Evolutionary conservation across 1,139 yeast species (phyloP).

Genomic region (Suhomyces anneliseae): DNA sequence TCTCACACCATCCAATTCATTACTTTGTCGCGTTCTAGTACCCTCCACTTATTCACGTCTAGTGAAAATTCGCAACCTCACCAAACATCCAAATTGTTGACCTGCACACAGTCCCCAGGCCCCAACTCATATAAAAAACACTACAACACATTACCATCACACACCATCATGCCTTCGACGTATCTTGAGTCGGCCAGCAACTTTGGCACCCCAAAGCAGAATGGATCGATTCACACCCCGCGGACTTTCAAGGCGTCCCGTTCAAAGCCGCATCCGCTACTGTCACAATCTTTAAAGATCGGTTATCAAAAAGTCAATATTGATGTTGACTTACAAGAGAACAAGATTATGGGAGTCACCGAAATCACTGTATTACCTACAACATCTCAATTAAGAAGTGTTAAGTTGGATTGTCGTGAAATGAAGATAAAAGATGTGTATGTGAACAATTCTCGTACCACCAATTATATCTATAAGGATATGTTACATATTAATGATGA

Average conservation of each 20-base stretch:
- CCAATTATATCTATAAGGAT: conserved; percentile 42
- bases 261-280: conserved; percentile 24
- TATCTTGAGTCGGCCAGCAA: conserved; percentile 15
- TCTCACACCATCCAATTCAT: no score
- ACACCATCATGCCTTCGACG: conserved; percentile 23
- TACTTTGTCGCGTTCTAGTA: no score
- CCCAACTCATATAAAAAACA: neutral
- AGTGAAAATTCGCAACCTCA: no score
- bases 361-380: conserved; percentile 80
- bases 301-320: conserved; percentile 70
- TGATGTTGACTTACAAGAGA: conserved; percentile 62
- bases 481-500: conserved; percentile 41
- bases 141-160: neutral
- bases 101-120: conserved; percentile 4
- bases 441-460: conserved; percentile 48
- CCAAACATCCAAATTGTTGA: neutral
- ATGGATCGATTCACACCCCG: conserved; percentile 9
- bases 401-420: conserved; percentile 81
- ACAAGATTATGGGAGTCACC: conserved; percentile 66
- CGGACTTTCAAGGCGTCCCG: conserved; percentile 16
- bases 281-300: conserved; percentile 48
- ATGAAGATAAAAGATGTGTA: conserved; percentile 61
- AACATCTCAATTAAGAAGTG: conserved; percentile 53
- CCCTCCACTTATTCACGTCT: no score
- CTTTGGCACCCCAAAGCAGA: conserved; percentile 7